phyloP scores from a whole-genome alignment of 2,329 filamentous ascomycete genomes.

The Diaporthe aspalathi region DNA sequence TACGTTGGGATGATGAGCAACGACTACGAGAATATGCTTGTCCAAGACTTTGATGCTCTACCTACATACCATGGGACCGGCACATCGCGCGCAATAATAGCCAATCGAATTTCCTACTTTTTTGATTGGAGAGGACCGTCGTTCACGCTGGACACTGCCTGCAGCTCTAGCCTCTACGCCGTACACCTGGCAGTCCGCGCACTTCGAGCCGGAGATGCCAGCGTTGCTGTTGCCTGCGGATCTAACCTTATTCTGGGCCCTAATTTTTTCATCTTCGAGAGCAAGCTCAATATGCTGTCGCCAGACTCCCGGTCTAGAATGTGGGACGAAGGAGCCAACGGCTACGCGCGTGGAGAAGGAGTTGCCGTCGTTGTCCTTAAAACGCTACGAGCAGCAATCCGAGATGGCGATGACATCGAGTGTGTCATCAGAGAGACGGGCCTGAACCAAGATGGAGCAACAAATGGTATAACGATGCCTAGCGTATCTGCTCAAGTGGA shows the following conservation, averaged over 20 bases:
- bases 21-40: constrained; percentile 42
- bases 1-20: constrained; percentile 45
- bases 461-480: constrained; percentile 59
- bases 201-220: too few relatives aligned
- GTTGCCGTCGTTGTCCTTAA: constrained; percentile 56
- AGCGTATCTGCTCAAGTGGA: constrained; percentile 52
- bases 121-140: constrained; percentile 56
- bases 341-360: constrained; percentile 66
- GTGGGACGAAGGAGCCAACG: constrained; percentile 60
- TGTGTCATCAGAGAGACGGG: constrained; percentile 57
- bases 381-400: constrained; percentile 5
- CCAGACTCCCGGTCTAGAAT: constrained; percentile 49
- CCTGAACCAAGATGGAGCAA: constrained; percentile 58
- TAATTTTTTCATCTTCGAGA: constrained; percentile 48
- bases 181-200: constrained; percentile 56
- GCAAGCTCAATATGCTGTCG: constrained; percentile 36
- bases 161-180: constrained; percentile 55
- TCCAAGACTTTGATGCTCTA: constrained; percentile 6
- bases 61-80: constrained; percentile 45
- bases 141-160: constrained; percentile 59
- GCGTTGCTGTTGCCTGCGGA: constrained; percentile 48
- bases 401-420: constrained; percentile 47
- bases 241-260: constrained; percentile 49
- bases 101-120: constrained; percentile 56
- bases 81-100: constrained; percentile 48